Base-by-base conservation (phyloP, 257 asterid species). In the Solanum microdontum region DNA sequence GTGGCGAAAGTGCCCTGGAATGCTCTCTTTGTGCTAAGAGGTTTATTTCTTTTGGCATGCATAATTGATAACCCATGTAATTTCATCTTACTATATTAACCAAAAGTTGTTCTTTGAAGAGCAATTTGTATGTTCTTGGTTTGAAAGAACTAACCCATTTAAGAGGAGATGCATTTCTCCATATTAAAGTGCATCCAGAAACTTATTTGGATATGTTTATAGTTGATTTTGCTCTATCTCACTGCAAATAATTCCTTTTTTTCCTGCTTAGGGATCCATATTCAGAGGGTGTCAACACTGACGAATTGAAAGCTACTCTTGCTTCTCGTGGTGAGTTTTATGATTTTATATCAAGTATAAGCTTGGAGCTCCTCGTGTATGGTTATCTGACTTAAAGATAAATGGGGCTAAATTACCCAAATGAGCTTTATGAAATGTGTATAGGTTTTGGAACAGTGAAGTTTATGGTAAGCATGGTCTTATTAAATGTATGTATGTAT, bases 301-400 rank as follows among this genome's bases (percentile, higher is more conserved):
- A 94, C 30, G 93, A 93, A 89, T 88, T 95, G 93, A 94, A 91
- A 91, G 98, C 91, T 66, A 91, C 94, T 93, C 91, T 94, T 87
- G 96, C 98, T 89, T 92, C 95, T 84, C 87, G 87, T 90, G 99
- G 98, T 96, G 92, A 76, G 60, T 79, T 26, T 32, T 64, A 87
- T 82, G 82, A 58, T 15, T 89, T 86, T 68, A 55, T 83, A 89
- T 84, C 43, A 45, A 7, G 40, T 88, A 37, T 86, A 33, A 36
- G 85, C 43, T 87, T 37, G 48, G 40, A 55, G 76, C 64, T 76
- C 36, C 40, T 79, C 14, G 32, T 76, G 23, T 82, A n/a, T 30
- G 12, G 13, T 43, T 82, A 26, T 34, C 48, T 14, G 37, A 23
- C 34, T 48, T 34, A 17, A 30, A 82, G 30, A 82, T 28, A 82